Conservation (phyloP, 73 alveolate genomes). For the Paramecium caudatum region DNA sequence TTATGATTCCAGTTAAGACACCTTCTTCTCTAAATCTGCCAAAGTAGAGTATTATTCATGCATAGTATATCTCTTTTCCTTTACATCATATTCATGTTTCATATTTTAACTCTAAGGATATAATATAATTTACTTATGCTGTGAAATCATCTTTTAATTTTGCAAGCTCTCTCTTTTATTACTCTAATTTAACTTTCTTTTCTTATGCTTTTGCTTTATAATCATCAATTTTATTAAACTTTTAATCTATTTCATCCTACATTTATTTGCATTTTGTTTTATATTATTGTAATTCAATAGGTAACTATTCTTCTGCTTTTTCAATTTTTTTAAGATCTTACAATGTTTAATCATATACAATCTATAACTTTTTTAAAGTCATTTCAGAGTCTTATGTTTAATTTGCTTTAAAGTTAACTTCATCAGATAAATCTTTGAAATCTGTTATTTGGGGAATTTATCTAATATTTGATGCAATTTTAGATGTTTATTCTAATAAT, state of each 20-base stretch:
- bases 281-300: conserved; percentile 80
- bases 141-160: conserved; percentile 69
- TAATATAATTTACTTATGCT: conserved; percentile 60
- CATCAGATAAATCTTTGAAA: conserved; percentile 81
- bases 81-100: conserved; percentile 78
- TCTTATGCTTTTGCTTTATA: conserved; percentile 79
- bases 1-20: conserved; percentile 81
- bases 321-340: conserved; percentile 86
- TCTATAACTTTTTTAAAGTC: conserved; percentile 85
- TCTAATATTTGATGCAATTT: conserved; percentile 77
- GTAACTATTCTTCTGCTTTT: conserved; percentile 83
- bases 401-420: conserved; percentile 78
- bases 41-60: conserved; percentile 76
- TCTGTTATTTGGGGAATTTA: conserved; percentile 83
- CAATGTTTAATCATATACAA: conserved; percentile 81
- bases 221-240: conserved; percentile 86
- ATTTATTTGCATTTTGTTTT: conserved; percentile 78
- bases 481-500: conserved; percentile 88
- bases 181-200: conserved; percentile 79
- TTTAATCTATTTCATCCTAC: conserved; percentile 85
- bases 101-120: conserved; percentile 79
- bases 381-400: conserved; percentile 81
- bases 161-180: conserved; percentile 74
- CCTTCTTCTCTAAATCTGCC: conserved; percentile 85
- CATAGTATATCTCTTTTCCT: conserved; percentile 73